Evolutionary conservation across 129 eudicot species (phyloP), one percentile per base, ranked within the genome.

Genomic region (Tanacetum coccineum): DNA sequence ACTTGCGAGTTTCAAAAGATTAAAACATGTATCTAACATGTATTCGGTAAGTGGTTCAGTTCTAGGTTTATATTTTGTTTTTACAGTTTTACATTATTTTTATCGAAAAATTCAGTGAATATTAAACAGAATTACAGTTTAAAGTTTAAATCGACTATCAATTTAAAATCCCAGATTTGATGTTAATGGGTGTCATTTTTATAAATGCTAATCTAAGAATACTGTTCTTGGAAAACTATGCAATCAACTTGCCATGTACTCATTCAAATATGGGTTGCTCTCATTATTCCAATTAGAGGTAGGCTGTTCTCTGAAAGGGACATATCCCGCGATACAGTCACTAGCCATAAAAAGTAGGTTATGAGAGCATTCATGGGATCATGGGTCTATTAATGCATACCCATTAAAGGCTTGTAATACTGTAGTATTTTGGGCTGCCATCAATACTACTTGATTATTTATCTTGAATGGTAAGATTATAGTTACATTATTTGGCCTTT

Each of bases 1-100:
- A 52, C 83, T 89, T 19, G 96, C 97, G 20, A 94, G 92, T 81
- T 86, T 94, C 77, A 94, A 94, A 73, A 72, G 99, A 75, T 66
- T 94, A 70, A 87, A 94, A 74, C 86, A 89, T 68, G 64, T 83
- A 26, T 78, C 99, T 40, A 81, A 77, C 48, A 90, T 81, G 64
- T 94, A 89, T 84, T 76, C 68, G 85, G 99, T 94, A 73, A 74
- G 78, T 46, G n/a, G 1, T 59, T 67, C 50, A 25, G 9, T 53
- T 45, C 22, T 3, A 56, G 17, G 3, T 45, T 46, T 32, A 4
- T 59, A 32, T 2, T 8, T n/a, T 6, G n/a, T 2, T 39, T 19
- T 20, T 22, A 39, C n/a, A 18, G 1, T 19, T 3, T 39, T n/a
- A 49, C 9, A 12, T 30, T 30, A 12, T 66, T 8, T 13, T 5